Evolutionary conservation across 371 early-diverging fungal species (phyloP), one percentile per base, ranked within the genome.

Genomic region (Rhizomucor miehei): DNA sequence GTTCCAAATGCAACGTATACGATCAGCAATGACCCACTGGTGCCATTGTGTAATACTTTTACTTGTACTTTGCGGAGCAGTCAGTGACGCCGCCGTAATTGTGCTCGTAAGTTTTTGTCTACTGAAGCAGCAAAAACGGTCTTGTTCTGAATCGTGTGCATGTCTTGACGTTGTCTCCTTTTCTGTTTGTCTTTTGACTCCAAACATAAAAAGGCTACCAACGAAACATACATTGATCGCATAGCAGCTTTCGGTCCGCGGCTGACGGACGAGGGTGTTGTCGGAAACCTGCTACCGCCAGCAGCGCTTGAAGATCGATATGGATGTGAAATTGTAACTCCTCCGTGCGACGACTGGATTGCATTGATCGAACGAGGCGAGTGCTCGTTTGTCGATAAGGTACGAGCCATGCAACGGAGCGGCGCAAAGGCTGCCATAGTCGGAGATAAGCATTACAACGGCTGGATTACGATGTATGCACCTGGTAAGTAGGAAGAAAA

Each of bases 391-490:
- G 77, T 90, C 45, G 86, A 91, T 2, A 95, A 95, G 62, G 90
- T 95, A 10, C 79, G 91, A 50, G 81, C 86, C 35, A 90, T 94
- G 93, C 94, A 95, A 69, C 70, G 60, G 6, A 84, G 88, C 44
- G 95, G 96, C 29, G 93, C 93, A 6, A 74, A 77, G 6, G 95
- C 90, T 1, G 95, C 94, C 11, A 79, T 95, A 17, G 93, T 95
- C n/a, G 96, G 96, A 34, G 95, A 94, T 73, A 81, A 81, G 55
- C 73, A 81, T 58, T 75, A 76, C 48, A 69, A 71, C 55, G 82
- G 86, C 21, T 86, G 92, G 56, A 80, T 95, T 52, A 94, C 93
- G 52, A 95, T 95, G 96, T 95, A 91, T 72, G 90, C 95, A 16
- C 80, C 88, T 59, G 88, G 88, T 84, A 78, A 71, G 13, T 16